Conservation (phyloP, 345 rosid genomes). For the Bretschneidera sinensis region DNA sequence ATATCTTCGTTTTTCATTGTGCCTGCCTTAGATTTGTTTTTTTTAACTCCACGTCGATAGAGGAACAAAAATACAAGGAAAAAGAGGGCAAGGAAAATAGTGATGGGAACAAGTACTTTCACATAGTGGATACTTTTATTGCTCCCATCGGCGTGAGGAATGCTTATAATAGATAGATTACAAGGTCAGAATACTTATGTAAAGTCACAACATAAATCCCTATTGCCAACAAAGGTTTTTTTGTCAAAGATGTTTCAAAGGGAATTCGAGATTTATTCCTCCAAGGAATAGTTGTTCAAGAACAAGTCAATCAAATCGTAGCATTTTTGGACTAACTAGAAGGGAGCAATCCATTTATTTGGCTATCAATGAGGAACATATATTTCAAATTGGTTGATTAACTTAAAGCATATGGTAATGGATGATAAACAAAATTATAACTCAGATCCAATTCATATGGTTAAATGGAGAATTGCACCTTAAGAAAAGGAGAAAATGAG, state of each 20-base stretch:
- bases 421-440: too few relatives aligned
- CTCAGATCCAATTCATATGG: too few relatives aligned
- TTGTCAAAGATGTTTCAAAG: background rate
- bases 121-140: background rate
- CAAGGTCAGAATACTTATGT: background rate
- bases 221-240: background rate
- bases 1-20: background rate
- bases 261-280: background rate
- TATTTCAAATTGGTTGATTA: conserved; percentile 1
- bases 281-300: background rate
- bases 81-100: background rate
- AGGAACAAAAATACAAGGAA: background rate
- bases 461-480: too few relatives aligned
- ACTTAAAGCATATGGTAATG: too few relatives aligned
- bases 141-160: too few relatives aligned
- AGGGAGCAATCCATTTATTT: conserved; percentile 1
- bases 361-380: background rate
- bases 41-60: background rate
- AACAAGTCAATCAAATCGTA: rapidly evolving
- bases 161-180: background rate
- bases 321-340: background rate
- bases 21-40: background rate
- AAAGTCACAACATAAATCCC: background rate
- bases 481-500: too few relatives aligned
- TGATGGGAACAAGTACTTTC: background rate